A percentile compares a stretch with the other conserved stretches of the same genome.
Evolutionary conservation across 2,329 filamentous ascomycete genomes (phyloP).

Genomic region (Didymella exigua): DNA sequence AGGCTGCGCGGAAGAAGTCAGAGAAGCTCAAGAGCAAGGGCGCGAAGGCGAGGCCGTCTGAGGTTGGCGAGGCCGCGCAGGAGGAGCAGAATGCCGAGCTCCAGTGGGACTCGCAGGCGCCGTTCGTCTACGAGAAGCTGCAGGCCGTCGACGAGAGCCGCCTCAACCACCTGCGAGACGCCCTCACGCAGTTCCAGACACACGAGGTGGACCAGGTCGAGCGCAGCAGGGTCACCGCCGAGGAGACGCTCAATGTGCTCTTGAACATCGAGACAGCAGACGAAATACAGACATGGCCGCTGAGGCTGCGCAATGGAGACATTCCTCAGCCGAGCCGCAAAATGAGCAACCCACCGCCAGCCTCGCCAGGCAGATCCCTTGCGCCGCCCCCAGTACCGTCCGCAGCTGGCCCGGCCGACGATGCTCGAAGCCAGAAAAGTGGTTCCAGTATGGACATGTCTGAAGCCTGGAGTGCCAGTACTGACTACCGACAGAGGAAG

Average conservation of each 20-base stretch:
- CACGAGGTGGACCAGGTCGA: slow-evolving; percentile 89
- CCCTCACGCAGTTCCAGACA: slow-evolving; percentile 90
- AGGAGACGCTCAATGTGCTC: slow-evolving; percentile 79
- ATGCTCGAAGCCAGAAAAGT: slow-evolving; percentile 62
- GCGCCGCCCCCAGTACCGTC: slow-evolving; percentile 42
- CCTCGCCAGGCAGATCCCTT: slow-evolving; percentile 42
- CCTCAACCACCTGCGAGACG: slow-evolving; percentile 86
- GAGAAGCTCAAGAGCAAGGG: slow-evolving; percentile 84
- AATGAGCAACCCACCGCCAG: slow-evolving; percentile 34
- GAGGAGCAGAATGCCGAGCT: slow-evolving; percentile 78
- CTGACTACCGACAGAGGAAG: slow-evolving; percentile 35
- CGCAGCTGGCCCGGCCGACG: slow-evolving; percentile 53
- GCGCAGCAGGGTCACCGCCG: slow-evolving; percentile 73
- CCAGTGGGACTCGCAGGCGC: slow-evolving; percentile 93
- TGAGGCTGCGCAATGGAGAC: slow-evolving; percentile 51
- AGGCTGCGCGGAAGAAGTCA: slow-evolving; percentile 81
- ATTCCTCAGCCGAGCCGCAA: slow-evolving; percentile 40
- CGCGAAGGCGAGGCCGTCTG: slow-evolving; percentile 74
- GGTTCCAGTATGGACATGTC: slow-evolving; percentile 10
- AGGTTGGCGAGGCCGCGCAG: slow-evolving; percentile 74
- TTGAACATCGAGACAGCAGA: slow-evolving; percentile 85
- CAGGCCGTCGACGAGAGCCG: slow-evolving; percentile 89
- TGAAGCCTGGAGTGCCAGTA: no score
- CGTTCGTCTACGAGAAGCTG: slow-evolving; percentile 91
- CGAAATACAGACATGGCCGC: slow-evolving; percentile 78